These are phyloP conservation scores for Tylopilus vinaceipallidus DNA, from an alignment of 768 basidiomycete genomes.

Conservation along the genomic window DNA sequence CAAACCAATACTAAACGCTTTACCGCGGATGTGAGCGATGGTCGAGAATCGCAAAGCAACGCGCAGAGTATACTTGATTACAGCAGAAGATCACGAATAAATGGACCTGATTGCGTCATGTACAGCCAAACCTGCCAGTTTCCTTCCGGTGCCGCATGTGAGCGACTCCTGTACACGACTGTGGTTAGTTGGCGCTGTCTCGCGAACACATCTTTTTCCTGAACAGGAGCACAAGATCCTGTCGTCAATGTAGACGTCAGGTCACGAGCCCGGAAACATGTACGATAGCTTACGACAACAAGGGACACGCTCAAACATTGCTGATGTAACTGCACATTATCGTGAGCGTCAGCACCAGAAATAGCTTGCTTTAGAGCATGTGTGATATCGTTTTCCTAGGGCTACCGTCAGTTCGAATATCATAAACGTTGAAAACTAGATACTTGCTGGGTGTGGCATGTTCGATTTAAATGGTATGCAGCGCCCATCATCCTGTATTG, in stretches of 20 bases:
- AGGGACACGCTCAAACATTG: conserved; percentile 21
- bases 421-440: not conserved
- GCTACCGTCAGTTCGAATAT: not conserved
- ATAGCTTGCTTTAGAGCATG: conserved; percentile 4
- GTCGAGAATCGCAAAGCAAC: too few species aligned
- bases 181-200: not conserved
- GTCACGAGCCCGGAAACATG: not conserved
- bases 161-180: too few species aligned
- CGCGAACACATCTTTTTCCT: conserved; percentile 1
- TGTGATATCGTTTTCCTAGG: conserved; percentile 11
- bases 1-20: too few species aligned
- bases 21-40: too few species aligned
- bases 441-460: not conserved
- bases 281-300: conserved; percentile 18
- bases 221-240: conserved; percentile 26
- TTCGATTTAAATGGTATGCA: not conserved
- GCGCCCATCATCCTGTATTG: not conserved
- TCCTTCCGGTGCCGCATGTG: too few species aligned
- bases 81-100: conserved; percentile 7
- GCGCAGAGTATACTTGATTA: conserved; percentile 7
- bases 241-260: conserved; percentile 3
- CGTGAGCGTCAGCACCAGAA: not conserved
- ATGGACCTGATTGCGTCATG: not conserved
- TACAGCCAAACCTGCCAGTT: too few species aligned
- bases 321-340: conserved; percentile 2